Conservation (phyloP, 2,329 filamentous ascomycete species). For the Lachnellula subtilissima region DNA sequence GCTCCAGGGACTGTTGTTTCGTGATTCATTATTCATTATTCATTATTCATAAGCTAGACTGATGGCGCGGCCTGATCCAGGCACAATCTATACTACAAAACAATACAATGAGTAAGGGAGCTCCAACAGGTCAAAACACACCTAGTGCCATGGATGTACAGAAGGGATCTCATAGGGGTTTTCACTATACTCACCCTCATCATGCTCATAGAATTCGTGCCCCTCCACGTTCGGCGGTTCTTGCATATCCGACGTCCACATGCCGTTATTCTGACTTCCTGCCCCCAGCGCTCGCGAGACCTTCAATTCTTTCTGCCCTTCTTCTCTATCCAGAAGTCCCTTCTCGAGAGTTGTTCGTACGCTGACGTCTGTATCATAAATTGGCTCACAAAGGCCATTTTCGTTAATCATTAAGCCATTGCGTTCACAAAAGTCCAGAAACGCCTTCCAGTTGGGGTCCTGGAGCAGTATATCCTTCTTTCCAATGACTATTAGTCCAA, state of each 20-base stretch:
- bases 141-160: too few species aligned
- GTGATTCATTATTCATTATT: too few species aligned
- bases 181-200: neutral
- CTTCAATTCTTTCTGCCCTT: neutral
- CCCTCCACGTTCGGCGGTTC: neutral
- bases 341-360: constrained; percentile 5
- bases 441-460: constrained; percentile 14
- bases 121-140: too few species aligned
- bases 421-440: constrained; percentile 14
- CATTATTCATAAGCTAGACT: too few species aligned
- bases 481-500: constrained; percentile 19
- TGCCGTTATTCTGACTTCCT: neutral
- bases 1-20: too few species aligned
- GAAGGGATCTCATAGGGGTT: neutral
- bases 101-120: too few species aligned
- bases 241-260: constrained; percentile 1
- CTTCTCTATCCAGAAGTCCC: constrained; percentile 2
- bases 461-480: constrained; percentile 5
- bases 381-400: neutral
- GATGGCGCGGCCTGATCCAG: too few species aligned
- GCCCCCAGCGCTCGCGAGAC: neutral
- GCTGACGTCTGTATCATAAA: neutral
- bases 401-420: constrained; percentile 12
- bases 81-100: too few species aligned
- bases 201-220: neutral